These are phyloP conservation scores for Paragyromitra xinjiangensis DNA, from an alignment of 495 filamentous ascomycete species.

Conservation along the genomic window DNA sequence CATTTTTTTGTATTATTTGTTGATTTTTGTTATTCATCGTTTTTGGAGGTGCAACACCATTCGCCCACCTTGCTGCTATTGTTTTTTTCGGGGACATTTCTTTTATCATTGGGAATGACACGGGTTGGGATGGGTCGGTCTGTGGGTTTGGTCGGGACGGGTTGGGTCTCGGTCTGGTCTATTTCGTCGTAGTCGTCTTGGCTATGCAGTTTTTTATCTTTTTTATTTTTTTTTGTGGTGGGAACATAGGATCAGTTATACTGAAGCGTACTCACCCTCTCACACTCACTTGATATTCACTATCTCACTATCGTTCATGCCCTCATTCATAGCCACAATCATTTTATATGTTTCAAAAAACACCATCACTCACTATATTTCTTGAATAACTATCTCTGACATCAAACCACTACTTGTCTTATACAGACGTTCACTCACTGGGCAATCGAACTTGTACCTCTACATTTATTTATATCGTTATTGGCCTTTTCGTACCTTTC, in stretches of 20 bases:
- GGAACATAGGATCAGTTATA: constrained; percentile 36
- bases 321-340: constrained; percentile 27
- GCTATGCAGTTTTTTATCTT: constrained; percentile 15
- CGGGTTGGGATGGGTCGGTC: constrained; percentile 41
- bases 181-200: constrained; percentile 27
- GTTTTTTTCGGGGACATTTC: constrained; percentile 28
- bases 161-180: constrained; percentile 34
- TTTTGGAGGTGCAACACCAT: constrained; percentile 31
- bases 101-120: constrained; percentile 41
- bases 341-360: constrained; percentile 22
- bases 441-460: constrained; percentile 17
- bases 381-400: constrained; percentile 4
- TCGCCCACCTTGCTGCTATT: constrained; percentile 22
- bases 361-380: constrained; percentile 14
- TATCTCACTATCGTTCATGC: constrained; percentile 12
- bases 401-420: neutral
- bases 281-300: constrained; percentile 28
- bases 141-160: constrained; percentile 44
- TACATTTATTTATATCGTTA: constrained; percentile 33
- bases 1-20: constrained; percentile 37
- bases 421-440: constrained; percentile 1
- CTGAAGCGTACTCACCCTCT: constrained; percentile 24
- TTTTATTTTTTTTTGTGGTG: constrained; percentile 30
- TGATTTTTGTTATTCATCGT: constrained; percentile 14
- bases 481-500: neutral